Base-by-base conservation (phyloP, 1,139 yeast species). In the Geotrichum phurueaensis region DNA sequence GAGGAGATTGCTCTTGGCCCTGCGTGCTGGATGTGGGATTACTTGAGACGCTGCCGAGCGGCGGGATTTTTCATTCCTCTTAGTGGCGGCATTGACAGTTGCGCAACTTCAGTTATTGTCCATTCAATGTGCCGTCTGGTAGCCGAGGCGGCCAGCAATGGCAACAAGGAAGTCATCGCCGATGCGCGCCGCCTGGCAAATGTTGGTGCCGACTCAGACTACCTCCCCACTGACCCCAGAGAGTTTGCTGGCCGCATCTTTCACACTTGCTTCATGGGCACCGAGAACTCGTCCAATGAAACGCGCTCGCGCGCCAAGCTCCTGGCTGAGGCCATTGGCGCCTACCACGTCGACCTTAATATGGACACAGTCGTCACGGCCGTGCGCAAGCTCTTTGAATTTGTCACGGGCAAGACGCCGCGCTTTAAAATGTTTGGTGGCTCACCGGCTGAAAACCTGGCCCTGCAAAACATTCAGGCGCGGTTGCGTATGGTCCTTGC, bases 1-100 rank as follows among this genome's bases (percentile, higher is more conserved):
- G 97, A 94, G 73, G 99, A 94, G 74, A 92, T 94, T 65, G 98
- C 99, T 0, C 78, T 89, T 58, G 99, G 99, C 0, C 99, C 99
- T 0, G 99, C 99, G 0, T 94, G 99, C 73, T 94, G 99, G 99
- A 75, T 94, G 65, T 94, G 99, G 99, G 99, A 94, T 73, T 94
- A 94, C 71, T 79, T 94, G 64, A 81, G 99, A 71, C 83, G 99
- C 66, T 89, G 96, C 65, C 83, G 83, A 66, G 87, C 94, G 62
- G 91, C 92, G 0, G 99, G 99, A 0, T 94, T 81, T 72, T 95
- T 94, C 74, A 78, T 94, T 56, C 98, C 99, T 0, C 78, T 94
- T 57, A 87, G 96, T 72, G 99, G 99, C 23, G 99, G 99, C 56
- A 92, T 95, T 64, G 99, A 94, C 72, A 88, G 96, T 29, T 95